Evolutionary conservation across 2,329 filamentous ascomycete species (phyloP).

Genomic region (Akanthomyces dipterigenus): DNA sequence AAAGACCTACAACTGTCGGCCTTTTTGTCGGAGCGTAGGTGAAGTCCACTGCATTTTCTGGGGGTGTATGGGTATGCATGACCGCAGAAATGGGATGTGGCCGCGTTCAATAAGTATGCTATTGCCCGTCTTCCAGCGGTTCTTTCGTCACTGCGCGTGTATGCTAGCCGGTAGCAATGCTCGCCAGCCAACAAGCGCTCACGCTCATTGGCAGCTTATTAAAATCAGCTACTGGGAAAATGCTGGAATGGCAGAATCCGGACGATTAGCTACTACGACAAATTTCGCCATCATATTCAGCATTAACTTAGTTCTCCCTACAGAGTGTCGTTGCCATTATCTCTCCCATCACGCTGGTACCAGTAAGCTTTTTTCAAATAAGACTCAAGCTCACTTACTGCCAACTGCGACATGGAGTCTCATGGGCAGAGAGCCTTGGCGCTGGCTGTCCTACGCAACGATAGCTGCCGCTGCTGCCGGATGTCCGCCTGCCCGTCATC

Average conservation of each 20-base stretch:
- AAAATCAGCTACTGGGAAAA: no score
- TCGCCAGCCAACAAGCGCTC: background rate
- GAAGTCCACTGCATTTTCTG: no score
- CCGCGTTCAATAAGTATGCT: background rate
- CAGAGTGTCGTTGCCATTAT: slow-evolving; percentile 5
- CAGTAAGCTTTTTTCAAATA: slow-evolving; percentile 33
- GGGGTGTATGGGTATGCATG: no score
- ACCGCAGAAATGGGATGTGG: background rate
- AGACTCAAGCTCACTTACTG: slow-evolving; percentile 31
- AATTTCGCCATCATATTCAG: slow-evolving; percentile 16
- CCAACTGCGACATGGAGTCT: slow-evolving; percentile 9
- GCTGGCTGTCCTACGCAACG: slow-evolving; percentile 18
- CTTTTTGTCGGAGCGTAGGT: no score
- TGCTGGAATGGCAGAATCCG: background rate
- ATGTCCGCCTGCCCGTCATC: slow-evolving; percentile 6
- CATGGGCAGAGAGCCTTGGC: slow-evolving; percentile 15
- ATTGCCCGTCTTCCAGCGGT: no score
- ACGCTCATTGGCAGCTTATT: background rate
- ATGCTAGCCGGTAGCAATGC: background rate
- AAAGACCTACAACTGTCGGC: no score
- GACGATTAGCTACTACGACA: slow-evolving; percentile 17
- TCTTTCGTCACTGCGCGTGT: no score
- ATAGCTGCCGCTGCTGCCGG: slow-evolving; percentile 14
- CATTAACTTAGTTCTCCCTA: background rate
- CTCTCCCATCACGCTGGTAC: slow-evolving; percentile 13